These are phyloP conservation scores for Termitomyces eurrhizus DNA, from an alignment of 768 basidiomycete genomes.

Conservation along the genomic window DNA sequence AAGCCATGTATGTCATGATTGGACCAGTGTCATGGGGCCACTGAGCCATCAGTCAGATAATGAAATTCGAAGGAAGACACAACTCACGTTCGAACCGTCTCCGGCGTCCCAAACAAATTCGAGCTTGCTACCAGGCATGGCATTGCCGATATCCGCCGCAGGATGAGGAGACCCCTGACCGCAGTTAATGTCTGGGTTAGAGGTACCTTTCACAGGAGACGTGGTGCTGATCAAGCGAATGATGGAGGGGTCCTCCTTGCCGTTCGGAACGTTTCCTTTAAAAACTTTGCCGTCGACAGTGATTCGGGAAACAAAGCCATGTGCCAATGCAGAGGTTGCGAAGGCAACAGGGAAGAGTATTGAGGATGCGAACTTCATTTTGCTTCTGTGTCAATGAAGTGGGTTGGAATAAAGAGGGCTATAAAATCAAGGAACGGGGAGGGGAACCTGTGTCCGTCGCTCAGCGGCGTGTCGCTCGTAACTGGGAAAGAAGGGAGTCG, in stretches of 20 bases:
- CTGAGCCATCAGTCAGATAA: constrained; percentile 17
- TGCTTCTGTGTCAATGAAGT: not conserved
- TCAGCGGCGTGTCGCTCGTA: not conserved
- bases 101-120: constrained; percentile 6
- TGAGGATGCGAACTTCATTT: constrained; percentile 21
- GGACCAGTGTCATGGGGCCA: constrained; percentile 62
- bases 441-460: constrained; percentile 1
- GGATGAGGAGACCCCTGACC: constrained; percentile 44
- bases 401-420: not conserved
- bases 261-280: constrained; percentile 31
- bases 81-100: constrained; percentile 24
- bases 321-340: constrained; percentile 36
- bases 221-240: constrained; percentile 37
- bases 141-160: constrained; percentile 48
- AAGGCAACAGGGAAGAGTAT: constrained; percentile 30
- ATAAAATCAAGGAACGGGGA: constrained; percentile 3
- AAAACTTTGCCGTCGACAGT: constrained; percentile 36
- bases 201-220: constrained; percentile 49
- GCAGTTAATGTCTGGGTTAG: constrained; percentile 55
- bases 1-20: constrained; percentile 70
- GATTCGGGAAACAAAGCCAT: constrained; percentile 38
- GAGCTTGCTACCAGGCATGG: constrained; percentile 23
- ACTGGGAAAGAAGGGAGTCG: not conserved
- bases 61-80: not conserved
- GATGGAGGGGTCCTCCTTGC: constrained; percentile 24